Conservation (phyloP, 495 filamentous ascomycete genomes). For the Letharia columbiana region DNA sequence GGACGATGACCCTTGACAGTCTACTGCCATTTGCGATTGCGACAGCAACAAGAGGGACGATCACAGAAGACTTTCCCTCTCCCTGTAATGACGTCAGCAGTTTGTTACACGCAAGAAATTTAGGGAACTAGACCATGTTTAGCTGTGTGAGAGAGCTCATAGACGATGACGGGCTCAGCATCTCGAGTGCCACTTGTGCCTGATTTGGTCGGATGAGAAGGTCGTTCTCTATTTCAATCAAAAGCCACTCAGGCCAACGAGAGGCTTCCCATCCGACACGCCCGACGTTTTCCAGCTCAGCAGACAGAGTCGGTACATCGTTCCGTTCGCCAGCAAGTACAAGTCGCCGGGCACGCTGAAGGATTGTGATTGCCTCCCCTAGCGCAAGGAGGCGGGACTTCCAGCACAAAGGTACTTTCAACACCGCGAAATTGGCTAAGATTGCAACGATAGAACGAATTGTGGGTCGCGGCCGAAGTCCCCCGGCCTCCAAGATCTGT, state of each 20-base stretch:
- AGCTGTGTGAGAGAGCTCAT: conserved; percentile 54
- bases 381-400: not conserved
- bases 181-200: conserved; percentile 44
- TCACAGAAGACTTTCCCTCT: conserved; percentile 62
- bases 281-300: not conserved
- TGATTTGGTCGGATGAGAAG: conserved; percentile 58
- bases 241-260: conserved; percentile 39
- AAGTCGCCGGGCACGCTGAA: not conserved
- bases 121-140: conserved; percentile 47
- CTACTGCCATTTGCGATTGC: conserved; percentile 43
- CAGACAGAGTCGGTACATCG: not conserved
- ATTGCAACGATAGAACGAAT: not conserved
- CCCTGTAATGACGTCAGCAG: conserved; percentile 20
- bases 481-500: not conserved
- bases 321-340: not conserved
- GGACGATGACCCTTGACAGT: conserved; percentile 52
- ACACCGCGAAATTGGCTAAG: not conserved
- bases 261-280: not conserved
- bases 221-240: conserved; percentile 56
- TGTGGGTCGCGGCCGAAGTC: not conserved
- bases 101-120: not conserved
- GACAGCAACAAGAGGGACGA: conserved; percentile 54
- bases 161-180: conserved; percentile 41
- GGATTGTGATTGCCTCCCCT: not conserved
- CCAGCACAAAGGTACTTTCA: not conserved